Base-by-base conservation (phyloP, 2,329 filamentous ascomycete genomes). In the Biscogniauxia marginata region DNA sequence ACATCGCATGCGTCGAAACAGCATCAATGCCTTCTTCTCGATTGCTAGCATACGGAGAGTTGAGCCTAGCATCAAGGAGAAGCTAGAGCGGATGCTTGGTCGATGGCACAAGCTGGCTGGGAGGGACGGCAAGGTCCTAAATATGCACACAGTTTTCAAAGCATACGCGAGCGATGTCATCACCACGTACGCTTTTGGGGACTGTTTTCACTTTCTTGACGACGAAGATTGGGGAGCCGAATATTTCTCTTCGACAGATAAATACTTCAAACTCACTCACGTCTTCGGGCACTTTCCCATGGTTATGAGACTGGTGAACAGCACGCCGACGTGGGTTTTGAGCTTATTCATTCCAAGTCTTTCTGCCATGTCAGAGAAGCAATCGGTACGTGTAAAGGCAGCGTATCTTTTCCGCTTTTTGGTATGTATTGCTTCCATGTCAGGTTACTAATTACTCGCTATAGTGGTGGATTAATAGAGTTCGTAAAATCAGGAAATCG, bases 131-230 rank as follows among this genome's bases (percentile, higher is more conserved):
- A 20, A 34, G 30, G 30, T 52, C 13, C 21, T 53, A 1, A 16
- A 54, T 18, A 59, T 65, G n/a, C 63, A 65, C 44, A 13, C 55
- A 4, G 39, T 65, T 0, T 60, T 66, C 58, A 62, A 62, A 46
- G 64, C 63, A 0, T 58, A 46, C 47, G 50, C 64, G 1, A 66
- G 61, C 53, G 66, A 67, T 21, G 50, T 64, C 3, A 66, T 65
- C 55, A 64, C 57, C 8, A 52, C 19, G 11, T 64, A 66, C 43
- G 56, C 55, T 9, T 63, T 63, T 11, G 59, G 50, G 0, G 50
- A 59, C 5, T 55, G 43, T 1, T 61, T 61, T 25, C 16, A 59
- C 25, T 63, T 64, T 30, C 18, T 67, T 0, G 54, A 65, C 8
- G 13, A 43, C 16, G 43, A 48, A 1, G 61, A 65, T 44, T 62